Evolutionary conservation across 176 grass and related monocot species (phyloP), one percentile per base, ranked within the genome.

Genomic region (Hsuehochloa calcarea): DNA sequence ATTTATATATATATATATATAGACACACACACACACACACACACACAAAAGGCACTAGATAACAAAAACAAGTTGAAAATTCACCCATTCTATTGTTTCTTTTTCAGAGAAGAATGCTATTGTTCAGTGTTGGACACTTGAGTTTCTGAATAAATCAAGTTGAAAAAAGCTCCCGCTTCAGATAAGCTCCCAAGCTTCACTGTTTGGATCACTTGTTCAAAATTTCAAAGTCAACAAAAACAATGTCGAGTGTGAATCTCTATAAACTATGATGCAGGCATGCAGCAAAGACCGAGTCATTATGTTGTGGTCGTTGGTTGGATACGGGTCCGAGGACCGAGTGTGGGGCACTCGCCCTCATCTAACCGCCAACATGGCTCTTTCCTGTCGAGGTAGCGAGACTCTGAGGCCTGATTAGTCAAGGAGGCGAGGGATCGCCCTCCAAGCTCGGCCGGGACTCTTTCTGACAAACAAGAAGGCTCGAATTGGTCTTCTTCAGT

Each of bases 211-310:
- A 68, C 17, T 85, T 44, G 8, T 85, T 76, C 63, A 52, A 67
- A 81, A 35, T 85, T 85, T 85, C 5, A 40, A 62, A 80, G 8
- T 41, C 20, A 46, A 83, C 16, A 82, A 65, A 59, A 69, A 47
- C 0, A 39, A 39, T 74, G 22, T 47, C 41, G 61, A 40, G 44
- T 52, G 65, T 39, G 10, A 46, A 62, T 78, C 39, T 62, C 40
- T 63, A 27, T 47, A 51, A 76, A 41, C 4, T 83, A 12, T 78
- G 65, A 83, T 44, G 31, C 55, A 62, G 29, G 29, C 29, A 29
- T n/a, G n/a, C n/a, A 29, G 3, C 25, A 47, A 56, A 43, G 51
- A 62, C n/a, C 68, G 37, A 17, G 45, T n/a, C 55, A 72, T n/a
- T n/a, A n/a, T n/a, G n/a, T n/a, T n/a, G n/a, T n/a, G n/a, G n/a